phyloP scores from a whole-genome alignment of 768 basidiomycete species.

The Russula sp. region DNA sequence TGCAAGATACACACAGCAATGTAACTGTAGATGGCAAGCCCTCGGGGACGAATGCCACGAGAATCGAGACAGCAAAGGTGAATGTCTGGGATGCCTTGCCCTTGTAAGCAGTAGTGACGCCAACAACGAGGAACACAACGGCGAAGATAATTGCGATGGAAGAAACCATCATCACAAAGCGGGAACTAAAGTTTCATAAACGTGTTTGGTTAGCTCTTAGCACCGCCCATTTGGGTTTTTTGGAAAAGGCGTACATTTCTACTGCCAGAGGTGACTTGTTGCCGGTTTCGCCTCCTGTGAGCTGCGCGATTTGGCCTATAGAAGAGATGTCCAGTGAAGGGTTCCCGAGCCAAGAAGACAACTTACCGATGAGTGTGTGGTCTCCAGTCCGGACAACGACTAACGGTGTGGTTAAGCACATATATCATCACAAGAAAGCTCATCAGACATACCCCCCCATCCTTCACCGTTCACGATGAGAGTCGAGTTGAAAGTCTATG shows the following conservation, averaged over 20 bases:
- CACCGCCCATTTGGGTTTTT: background rate
- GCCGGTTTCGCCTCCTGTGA: conserved; percentile 56
- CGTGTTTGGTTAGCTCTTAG: background rate
- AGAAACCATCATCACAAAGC: conserved; percentile 57
- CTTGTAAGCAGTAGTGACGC: conserved; percentile 58
- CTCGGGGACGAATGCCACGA: conserved; percentile 55
- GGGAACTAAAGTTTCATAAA: conserved; percentile 33
- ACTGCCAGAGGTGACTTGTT: conserved; percentile 57
- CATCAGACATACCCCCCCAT: conserved; percentile 47
- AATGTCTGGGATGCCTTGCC: conserved; percentile 53
- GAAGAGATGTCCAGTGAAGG: background rate
- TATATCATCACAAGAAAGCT: background rate
- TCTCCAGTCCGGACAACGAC: conserved; percentile 64
- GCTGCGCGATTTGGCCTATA: conserved; percentile 56
- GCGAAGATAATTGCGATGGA: conserved; percentile 55
- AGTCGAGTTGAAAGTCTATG: conserved; percentile 62
- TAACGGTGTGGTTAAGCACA: conserved; percentile 22
- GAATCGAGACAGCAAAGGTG: conserved; percentile 52
- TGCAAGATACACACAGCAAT: conserved; percentile 32
- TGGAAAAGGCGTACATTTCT: conserved; percentile 45
- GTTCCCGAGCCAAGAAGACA: background rate
- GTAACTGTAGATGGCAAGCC: conserved; percentile 65
- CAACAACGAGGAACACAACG: conserved; percentile 56
- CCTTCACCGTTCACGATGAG: conserved; percentile 65
- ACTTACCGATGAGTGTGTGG: conserved; percentile 52